A percentile compares a stretch with the other conserved stretches of the same genome.
Conservation (phyloP, 2,329 filamentous ascomycete species). For the Colletotrichum karsti region DNA sequence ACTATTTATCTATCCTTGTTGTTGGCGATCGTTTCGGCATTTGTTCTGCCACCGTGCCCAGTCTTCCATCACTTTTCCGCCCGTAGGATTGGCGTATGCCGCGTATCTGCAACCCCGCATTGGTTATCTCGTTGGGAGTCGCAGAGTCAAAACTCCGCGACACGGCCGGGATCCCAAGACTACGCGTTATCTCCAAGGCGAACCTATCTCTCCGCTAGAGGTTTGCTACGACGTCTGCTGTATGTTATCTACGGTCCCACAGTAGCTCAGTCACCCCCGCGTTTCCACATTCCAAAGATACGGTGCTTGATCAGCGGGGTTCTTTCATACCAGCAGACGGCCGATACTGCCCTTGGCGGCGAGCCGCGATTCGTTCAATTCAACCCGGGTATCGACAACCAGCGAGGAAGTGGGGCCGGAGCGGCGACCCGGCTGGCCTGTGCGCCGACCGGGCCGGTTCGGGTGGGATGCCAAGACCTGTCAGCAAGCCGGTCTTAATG, state of each 20-base stretch:
- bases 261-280: not conserved
- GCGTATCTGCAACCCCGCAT: not conserved
- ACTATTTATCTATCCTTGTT: not conserved
- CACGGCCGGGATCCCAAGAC: not conserved
- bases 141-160: not conserved
- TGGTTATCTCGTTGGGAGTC: slow-evolving; percentile 6
- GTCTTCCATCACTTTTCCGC: not conserved
- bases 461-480: not conserved
- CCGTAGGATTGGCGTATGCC: not conserved
- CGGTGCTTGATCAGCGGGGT: not conserved
- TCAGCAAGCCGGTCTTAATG: not conserved
- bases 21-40: not conserved
- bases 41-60: not conserved
- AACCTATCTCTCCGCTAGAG: not conserved
- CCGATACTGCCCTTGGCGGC: not conserved
- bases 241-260: not conserved
- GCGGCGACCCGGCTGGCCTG: not conserved
- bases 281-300: not conserved
- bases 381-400: not conserved
- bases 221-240: not conserved
- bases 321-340: not conserved
- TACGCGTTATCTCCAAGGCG: not conserved
- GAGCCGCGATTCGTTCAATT: not conserved
- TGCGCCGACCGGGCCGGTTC: not conserved
- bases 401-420: not conserved